phyloP scores from a whole-genome alignment of 768 basidiomycete species.

The Suillus clintonianus region DNA sequence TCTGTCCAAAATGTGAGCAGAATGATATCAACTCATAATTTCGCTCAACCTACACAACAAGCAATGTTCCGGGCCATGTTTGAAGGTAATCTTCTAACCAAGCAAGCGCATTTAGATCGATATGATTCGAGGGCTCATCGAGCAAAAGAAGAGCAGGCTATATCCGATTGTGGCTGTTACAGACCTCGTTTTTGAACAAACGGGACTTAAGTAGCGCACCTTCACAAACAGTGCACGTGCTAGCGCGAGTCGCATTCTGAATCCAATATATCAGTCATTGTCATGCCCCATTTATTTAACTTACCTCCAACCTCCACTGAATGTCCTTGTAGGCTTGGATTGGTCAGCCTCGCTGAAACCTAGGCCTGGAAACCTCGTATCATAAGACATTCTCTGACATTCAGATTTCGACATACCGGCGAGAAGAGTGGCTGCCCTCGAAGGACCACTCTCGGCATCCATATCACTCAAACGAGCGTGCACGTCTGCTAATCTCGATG shows the following conservation, averaged over 20 bases:
- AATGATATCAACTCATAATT: slow-evolving; percentile 1
- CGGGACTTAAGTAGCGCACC: slow-evolving; percentile 35
- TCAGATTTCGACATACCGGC: slow-evolving; percentile 54
- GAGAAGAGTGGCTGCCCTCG: slow-evolving; percentile 84
- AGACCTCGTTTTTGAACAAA: slow-evolving; percentile 1
- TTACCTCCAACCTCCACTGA: slow-evolving; percentile 95
- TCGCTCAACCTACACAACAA: slow-evolving; percentile 73
- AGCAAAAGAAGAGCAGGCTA: slow-evolving; percentile 76
- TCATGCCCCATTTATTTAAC: slow-evolving; percentile 9
- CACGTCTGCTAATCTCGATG: slow-evolving; percentile 81
- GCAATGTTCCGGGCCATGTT: slow-evolving; percentile 88
- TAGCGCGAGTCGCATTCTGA: slow-evolving; percentile 92
- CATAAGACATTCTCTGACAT: not conserved
- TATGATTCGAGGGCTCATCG: slow-evolving; percentile 97
- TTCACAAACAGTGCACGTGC: slow-evolving; percentile 97
- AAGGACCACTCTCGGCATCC: slow-evolving; percentile 98
- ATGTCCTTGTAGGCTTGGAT: slow-evolving; percentile 75
- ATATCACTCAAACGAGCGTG: slow-evolving; percentile 93
- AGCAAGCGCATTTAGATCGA: slow-evolving; percentile 93
- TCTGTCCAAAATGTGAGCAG: slow-evolving; percentile 38
- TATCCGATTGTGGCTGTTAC: slow-evolving; percentile 4
- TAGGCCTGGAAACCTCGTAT: slow-evolving; percentile 53
- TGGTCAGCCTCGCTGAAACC: slow-evolving; percentile 93
- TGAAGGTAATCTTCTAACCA: slow-evolving; percentile 98
- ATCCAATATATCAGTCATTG: not conserved